Evolutionary conservation across 176 grass and related monocot genomes (phyloP), one percentile per base, ranked within the genome.

Genomic region (Aegilops bicornis): DNA sequence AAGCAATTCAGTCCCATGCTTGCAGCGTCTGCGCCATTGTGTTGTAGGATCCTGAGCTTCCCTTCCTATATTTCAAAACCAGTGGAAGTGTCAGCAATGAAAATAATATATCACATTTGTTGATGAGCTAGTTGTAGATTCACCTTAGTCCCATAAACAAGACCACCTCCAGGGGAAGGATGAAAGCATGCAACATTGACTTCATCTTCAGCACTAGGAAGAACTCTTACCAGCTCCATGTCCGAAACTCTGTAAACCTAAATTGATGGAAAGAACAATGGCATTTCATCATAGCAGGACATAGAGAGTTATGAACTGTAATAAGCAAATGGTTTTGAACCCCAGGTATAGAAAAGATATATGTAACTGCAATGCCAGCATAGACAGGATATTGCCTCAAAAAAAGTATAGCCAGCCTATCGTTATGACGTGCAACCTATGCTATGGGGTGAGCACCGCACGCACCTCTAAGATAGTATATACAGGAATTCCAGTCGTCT

Each of bases 381-480:
- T 13, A 29, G 27, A 10, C 75, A 83, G 58, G 11, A 76, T 86
- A 82, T 39, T 52, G 43, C 43, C 73, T 76, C 25, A 50, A 52
- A 27, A 19, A 76, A 76, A 88, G 73, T 42, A 79, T n/a, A 42
- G 22, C 19, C 60, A 83, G 35, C 16, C 76, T 85, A 85, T 39
- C 4, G 12, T 45, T 71, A 50, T 19, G 56, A 82, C 66, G 73
- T 76, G 43, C 29, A 87, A 70, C 54, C 58, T 82, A 84, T 62
- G 32, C 32, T 67, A 88, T 22, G 42, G 8, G 78, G 40, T 47
- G 30, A 61, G 32, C 2, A 11, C 31, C 15, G 54, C 64, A 86
- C 87, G 16, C 83, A 99, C 97, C 97, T 99, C 97, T 85, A 99
- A 99, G 58, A 99, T 99, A 77, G 92, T 99, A 84, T 94, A 99